Evolutionary conservation across 345 rosid genomes (phyloP), one percentile per base, ranked within the genome.

Genomic region (Corchorus capsularis): DNA sequence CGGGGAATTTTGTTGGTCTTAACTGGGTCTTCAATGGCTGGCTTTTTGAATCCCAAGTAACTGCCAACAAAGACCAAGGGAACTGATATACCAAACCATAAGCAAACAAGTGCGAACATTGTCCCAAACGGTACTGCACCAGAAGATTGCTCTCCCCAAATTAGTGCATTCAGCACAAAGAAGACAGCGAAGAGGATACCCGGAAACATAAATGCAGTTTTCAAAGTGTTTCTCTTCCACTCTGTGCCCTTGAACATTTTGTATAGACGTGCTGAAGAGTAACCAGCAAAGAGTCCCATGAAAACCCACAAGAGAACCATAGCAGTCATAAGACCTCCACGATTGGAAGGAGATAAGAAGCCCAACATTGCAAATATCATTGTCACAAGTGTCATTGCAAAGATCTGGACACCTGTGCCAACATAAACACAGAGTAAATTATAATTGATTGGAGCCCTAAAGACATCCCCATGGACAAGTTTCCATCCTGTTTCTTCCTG

Each of bases 401-500:
- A 90, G 76, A 95, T 85, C 87, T 95, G 99, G 67, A 95, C 96
- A 47, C 99, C 99, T 5, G 99, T 93, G 46, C 99, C 99, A 55
- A 88, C 88, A 80, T 95, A 95, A 57, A 93, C 99, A 82, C 97
- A 91, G 70, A 95, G 90, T 72, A 95, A 85, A 50, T 96, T 93
- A 22, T 89, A 87, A 77, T 95, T 95, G 65, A 87, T 63, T 1
- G 98, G 98, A 53, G 98, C 87, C 82, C 98, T 88, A 82, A 94
- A 94, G 81, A 81, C 98, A 87, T 93, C 99, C 82, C 98, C 99
- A 5, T 91, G 98, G 69, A 95, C 97, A 72, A 95, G 99, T 77
- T 95, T 94, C 98, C 98, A 94, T 78, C 98, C 98, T 2, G 97
- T 94, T 83, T 94, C 98, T 80, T 94, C 98, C 81, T 93, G 98